Evolutionary conservation across 2,329 filamentous ascomycete genomes (phyloP).

Genomic region (Myriosclerotinia duriaeana): DNA sequence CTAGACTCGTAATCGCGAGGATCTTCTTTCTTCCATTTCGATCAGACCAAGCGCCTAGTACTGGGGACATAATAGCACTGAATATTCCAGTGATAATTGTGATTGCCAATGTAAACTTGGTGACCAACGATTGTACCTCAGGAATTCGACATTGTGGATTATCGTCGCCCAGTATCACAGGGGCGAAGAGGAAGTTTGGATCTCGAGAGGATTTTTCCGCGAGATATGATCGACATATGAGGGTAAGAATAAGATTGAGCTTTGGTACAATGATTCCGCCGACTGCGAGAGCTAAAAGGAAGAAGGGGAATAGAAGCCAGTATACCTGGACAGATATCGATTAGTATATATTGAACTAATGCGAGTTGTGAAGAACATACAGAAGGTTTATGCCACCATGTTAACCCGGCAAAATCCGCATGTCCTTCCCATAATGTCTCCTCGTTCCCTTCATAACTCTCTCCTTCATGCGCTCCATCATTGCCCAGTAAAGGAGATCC

Average conservation of each 20-base stretch:
- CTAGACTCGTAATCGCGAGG: constrained; percentile 69
- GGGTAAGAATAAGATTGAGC: constrained; percentile 78
- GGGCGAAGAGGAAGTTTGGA: constrained; percentile 59
- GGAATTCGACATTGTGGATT: constrained; percentile 80
- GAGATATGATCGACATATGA: constrained; percentile 84
- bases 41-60: constrained; percentile 82
- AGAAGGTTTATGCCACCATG: constrained; percentile 64
- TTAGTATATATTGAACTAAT: constrained; percentile 33
- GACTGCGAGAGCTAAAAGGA: constrained; percentile 80
- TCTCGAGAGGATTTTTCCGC: constrained; percentile 61
- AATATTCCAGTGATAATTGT: constrained; percentile 73
- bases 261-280: constrained; percentile 84
- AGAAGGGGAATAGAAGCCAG: constrained; percentile 80
- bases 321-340: constrained; percentile 58
- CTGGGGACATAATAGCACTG: constrained; percentile 78
- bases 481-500: constrained; percentile 34
- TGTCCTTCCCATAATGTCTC: constrained; percentile 48
- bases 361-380: constrained; percentile 46
- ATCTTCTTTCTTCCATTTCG: constrained; percentile 76
- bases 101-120: constrained; percentile 75
- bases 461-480: constrained; percentile 24
- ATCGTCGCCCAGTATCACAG: constrained; percentile 64
- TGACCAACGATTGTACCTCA: constrained; percentile 73
- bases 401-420: constrained; percentile 59
- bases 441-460: constrained; percentile 18